Evolutionary conservation across 345 rosid species (phyloP), one percentile per base, ranked within the genome.

Genomic region (Salix brachista): DNA sequence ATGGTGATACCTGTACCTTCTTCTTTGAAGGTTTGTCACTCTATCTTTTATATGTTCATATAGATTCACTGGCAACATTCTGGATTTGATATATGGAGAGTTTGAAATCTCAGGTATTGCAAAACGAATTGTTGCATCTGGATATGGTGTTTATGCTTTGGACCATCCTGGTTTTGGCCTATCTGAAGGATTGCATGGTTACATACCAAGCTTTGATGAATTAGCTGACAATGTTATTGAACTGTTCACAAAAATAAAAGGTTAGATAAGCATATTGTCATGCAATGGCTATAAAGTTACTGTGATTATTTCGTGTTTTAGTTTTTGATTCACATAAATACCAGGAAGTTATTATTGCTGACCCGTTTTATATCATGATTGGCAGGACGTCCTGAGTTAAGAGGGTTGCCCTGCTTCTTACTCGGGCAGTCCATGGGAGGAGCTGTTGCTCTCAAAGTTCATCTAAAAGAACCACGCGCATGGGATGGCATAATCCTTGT

Each of bases 351-450:
- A 2, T 54, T 7, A 28, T 73, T 77, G 42, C 54, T 81, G 42
- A 75, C 72, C 4, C 41, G 21, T 60, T 81, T 19, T 78, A 21
- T 37, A 18, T 72, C 6, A 26, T 70, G 75, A 46, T 65, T 82
- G 37, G 56, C 84, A 91, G 99, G 85, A 77, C 84, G 90, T 76
- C 88, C 94, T 68, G 97, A 91, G 75, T 28, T 90, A 71, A 86
- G 79, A 83, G 89, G 90, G 12, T 81, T 95, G 81, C 97, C 97
- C 4, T 73, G 83, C 82, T 95, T 91, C 85, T 18, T 95, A 67
- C 62, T 93, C 77, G 99, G 97, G 70, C 97, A 95, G 87, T 95
- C 99, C 73, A 93, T 91, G 97, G 99, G 99, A 78, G 99, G 99
- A 85, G 99, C 99, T 74, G 80, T 95, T 82, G 79, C 97, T 52